Evolutionary conservation across 768 basidiomycete genomes (phyloP).

Genomic region (Suillus clintonianus): DNA sequence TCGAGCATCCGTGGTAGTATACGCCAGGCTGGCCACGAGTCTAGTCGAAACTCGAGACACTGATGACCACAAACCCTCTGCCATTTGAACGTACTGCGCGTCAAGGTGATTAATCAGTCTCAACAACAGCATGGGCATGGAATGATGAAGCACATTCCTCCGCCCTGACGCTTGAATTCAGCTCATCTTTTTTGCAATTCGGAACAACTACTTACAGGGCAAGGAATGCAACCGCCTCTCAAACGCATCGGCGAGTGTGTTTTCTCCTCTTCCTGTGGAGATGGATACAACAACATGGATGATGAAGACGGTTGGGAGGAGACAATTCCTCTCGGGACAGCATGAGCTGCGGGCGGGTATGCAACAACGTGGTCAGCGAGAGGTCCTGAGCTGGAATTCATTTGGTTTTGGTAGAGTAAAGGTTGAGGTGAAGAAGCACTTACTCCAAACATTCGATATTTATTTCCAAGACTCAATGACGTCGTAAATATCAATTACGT

Average conservation of each 20-base stretch:
- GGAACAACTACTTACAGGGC: slow-evolving; percentile 24
- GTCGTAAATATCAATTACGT: neutral
- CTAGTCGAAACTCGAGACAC: neutral
- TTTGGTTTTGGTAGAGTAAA: neutral
- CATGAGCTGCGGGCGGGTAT: slow-evolving; percentile 9
- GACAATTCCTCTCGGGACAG: slow-evolving; percentile 2
- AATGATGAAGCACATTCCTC: slow-evolving; percentile 39
- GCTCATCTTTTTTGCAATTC: neutral
- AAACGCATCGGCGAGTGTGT: slow-evolving; percentile 19
- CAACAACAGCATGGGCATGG: slow-evolving; percentile 32
- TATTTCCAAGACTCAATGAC: neutral
- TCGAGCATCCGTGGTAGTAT: too few relatives aligned
- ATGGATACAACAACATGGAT: slow-evolving; percentile 13
- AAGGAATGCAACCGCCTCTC: slow-evolving; percentile 35
- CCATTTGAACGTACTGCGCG: neutral
- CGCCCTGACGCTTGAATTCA: slow-evolving; percentile 21
- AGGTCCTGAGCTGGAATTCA: neutral
- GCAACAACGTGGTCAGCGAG: neutral
- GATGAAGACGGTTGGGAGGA: slow-evolving; percentile 19
- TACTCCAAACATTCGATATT: neutral
- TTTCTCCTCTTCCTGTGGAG: neutral
- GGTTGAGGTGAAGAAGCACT: neutral
- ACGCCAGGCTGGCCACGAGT: too few relatives aligned
- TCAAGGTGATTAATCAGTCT: neutral
- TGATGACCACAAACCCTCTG: neutral